phyloP scores from a whole-genome alignment of 1,284 basidiomycete species.

The Boletus sp. region DNA sequence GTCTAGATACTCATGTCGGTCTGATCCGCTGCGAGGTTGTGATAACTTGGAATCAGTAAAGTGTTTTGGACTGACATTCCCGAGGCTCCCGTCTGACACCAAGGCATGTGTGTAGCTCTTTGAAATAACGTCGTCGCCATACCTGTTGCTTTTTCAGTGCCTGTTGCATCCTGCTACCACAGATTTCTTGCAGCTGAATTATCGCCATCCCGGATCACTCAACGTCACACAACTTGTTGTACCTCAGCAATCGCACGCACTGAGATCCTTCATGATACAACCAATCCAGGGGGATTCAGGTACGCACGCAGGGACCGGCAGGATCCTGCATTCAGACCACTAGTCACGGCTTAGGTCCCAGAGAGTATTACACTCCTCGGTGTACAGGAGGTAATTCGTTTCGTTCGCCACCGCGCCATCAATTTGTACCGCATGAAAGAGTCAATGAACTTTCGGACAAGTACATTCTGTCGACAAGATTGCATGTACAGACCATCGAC shows the following conservation, averaged over 20 bases:
- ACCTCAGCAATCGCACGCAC: slow-evolving; percentile 8
- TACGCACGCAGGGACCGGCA: slow-evolving; percentile 3
- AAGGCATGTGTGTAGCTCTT: slow-evolving; percentile 25
- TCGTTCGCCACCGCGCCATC: background rate
- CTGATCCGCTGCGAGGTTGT: too few species aligned
- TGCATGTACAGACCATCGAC: slow-evolving; percentile 34
- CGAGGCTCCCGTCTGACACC: slow-evolving; percentile 1
- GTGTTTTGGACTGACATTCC: too few species aligned
- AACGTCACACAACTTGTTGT: background rate
- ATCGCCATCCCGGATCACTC: slow-evolving; percentile 19
- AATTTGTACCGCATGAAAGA: slow-evolving; percentile 1
- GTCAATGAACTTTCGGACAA: slow-evolving; percentile 21
- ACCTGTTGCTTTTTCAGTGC: slow-evolving; percentile 4
- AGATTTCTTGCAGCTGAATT: slow-evolving; percentile 28
- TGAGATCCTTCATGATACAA: background rate
- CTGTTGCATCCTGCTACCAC: slow-evolving; percentile 10
- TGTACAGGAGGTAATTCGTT: background rate
- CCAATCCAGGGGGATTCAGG: background rate
- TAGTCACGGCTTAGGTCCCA: background rate
- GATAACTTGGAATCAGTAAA: too few species aligned
- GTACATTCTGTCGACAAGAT: slow-evolving; percentile 37
- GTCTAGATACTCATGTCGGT: too few species aligned
- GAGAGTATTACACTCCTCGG: background rate
- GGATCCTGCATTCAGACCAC: background rate
- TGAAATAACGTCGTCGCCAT: background rate